Conservation (phyloP, 345 rosid genomes). For the Punica granatum region DNA sequence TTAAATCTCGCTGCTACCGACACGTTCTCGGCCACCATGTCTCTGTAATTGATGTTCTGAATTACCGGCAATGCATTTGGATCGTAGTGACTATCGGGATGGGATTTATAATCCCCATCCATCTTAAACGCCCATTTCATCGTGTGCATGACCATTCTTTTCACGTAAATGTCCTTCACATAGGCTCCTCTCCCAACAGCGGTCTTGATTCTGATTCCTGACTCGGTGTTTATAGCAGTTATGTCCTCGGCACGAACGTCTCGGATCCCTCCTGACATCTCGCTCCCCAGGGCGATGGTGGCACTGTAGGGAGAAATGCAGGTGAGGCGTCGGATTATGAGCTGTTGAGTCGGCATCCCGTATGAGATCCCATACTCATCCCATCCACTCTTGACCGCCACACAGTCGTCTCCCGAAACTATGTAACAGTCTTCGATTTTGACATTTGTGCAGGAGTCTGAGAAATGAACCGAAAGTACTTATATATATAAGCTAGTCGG, state of each 20-base stretch:
- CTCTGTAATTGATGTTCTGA: slow-evolving; percentile 17
- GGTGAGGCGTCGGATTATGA: slow-evolving; percentile 24
- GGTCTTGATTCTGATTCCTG: slow-evolving; percentile 17
- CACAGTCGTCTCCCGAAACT: slow-evolving; percentile 19
- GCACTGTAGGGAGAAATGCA: slow-evolving; percentile 40
- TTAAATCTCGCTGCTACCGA: slow-evolving; percentile 13
- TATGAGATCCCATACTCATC: slow-evolving; percentile 19
- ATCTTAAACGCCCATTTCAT: slow-evolving; percentile 24
- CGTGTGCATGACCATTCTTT: slow-evolving; percentile 15
- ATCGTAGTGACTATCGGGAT: slow-evolving; percentile 16
- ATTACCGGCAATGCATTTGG: slow-evolving; percentile 19
- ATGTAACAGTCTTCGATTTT: slow-evolving; percentile 23
- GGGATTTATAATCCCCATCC: slow-evolving; percentile 22
- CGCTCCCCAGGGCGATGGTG: slow-evolving; percentile 34
- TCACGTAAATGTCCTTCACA: slow-evolving; percentile 21
- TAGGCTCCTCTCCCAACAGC: slow-evolving; percentile 20
- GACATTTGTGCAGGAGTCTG: slow-evolving; percentile 19
- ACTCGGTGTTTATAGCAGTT: slow-evolving; percentile 16
- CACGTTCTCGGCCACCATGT: slow-evolving; percentile 16
- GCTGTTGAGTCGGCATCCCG: slow-evolving; percentile 25
- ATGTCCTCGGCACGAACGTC: slow-evolving; percentile 27
- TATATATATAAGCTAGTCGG: background rate
- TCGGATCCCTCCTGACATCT: slow-evolving; percentile 34
- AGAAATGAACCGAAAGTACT: background rate
- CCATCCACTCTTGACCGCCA: slow-evolving; percentile 21